These are phyloP conservation scores for Aspergillus conjunctus DNA, from an alignment of 495 filamentous ascomycete species.

Conservation along the genomic window DNA sequence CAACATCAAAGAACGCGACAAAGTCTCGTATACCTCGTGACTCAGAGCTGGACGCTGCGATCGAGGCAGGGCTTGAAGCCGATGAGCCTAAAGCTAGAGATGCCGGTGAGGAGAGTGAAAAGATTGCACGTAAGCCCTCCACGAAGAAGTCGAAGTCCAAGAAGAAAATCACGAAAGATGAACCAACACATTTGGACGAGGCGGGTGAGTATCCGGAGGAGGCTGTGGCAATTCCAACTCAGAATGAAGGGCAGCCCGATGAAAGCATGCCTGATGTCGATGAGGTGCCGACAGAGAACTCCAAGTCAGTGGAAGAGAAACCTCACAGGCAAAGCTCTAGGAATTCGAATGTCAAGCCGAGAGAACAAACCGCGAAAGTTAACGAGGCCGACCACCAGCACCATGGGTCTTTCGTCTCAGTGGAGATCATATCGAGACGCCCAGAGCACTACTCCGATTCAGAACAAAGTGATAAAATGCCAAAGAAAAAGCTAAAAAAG, in stretches of 20 bases:
- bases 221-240: slow-evolving; percentile 45
- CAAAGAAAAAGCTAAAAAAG: slow-evolving; percentile 41
- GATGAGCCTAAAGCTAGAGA: slow-evolving; percentile 10
- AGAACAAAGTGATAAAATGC: slow-evolving; percentile 31
- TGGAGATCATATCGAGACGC: slow-evolving; percentile 40
- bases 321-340: slow-evolving; percentile 11
- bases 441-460: slow-evolving; percentile 39
- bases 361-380: background rate
- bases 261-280: background rate
- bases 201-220: slow-evolving; percentile 46
- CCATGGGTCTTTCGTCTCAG: slow-evolving; percentile 43
- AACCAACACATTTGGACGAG: slow-evolving; percentile 39
- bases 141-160: slow-evolving; percentile 42
- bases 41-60: slow-evolving; percentile 67
- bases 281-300: slow-evolving; percentile 8
- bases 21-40: slow-evolving; percentile 53
- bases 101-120: slow-evolving; percentile 25
- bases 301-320: slow-evolving; percentile 4
- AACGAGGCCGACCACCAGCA: slow-evolving; percentile 44
- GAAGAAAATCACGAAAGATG: slow-evolving; percentile 39
- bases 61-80: slow-evolving; percentile 64
- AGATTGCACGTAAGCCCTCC: slow-evolving; percentile 36
- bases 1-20: slow-evolving; percentile 43
- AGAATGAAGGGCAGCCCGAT: slow-evolving; percentile 17
- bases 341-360: slow-evolving; percentile 1